Evolutionary conservation across 164 flowering plant species (phyloP).

Genomic region (Liquidambar formosana): DNA sequence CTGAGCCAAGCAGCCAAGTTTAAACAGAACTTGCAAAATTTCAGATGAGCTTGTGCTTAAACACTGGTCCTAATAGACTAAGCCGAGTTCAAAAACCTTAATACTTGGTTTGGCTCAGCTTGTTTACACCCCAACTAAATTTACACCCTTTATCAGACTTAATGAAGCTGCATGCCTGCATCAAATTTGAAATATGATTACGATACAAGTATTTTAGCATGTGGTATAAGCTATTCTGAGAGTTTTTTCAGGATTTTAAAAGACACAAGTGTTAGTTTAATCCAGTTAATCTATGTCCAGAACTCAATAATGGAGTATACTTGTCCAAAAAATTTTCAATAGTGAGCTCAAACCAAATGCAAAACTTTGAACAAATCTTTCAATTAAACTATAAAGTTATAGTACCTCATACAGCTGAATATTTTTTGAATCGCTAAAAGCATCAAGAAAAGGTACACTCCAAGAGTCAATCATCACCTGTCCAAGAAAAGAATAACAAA

Average conservation of each 20-base stretch:
- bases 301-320: background rate
- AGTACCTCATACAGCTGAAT: conserved; percentile 80
- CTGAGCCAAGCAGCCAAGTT: too few species aligned
- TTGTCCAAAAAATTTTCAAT: background rate
- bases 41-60: too few species aligned
- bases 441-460: conserved; percentile 64
- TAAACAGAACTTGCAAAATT: too few species aligned
- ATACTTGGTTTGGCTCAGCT: too few species aligned
- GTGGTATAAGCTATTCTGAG: background rate
- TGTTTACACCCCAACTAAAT: too few species aligned
- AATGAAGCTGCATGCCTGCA: too few species aligned
- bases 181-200: background rate
- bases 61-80: too few species aligned
- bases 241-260: background rate
- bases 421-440: conserved; percentile 53
- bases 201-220: background rate
- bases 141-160: too few species aligned
- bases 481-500: conserved; percentile 14
- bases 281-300: background rate
- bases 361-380: background rate
- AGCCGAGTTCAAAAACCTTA: too few species aligned
- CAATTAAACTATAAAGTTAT: background rate
- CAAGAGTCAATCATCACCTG: conserved; percentile 91
- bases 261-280: background rate
- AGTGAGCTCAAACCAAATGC: background rate